Base-by-base conservation (phyloP, 176 grass and related monocot genomes). In the Aegilops tauschii region DNA sequence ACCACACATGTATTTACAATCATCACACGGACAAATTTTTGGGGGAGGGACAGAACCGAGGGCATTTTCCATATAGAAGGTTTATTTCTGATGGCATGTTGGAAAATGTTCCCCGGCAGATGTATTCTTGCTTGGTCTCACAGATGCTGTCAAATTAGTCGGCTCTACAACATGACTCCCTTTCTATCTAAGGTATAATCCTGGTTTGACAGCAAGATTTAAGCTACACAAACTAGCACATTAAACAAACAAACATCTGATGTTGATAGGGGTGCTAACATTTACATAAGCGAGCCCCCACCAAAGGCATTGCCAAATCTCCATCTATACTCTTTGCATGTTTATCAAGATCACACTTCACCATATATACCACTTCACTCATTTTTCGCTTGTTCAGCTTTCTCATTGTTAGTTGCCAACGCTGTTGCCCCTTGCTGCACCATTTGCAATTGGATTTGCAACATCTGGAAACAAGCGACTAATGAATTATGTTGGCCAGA, bases 361-460 rank as follows among this genome's bases (percentile, higher is more conserved):
- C n/a, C 56, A 58, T 78, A 78, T 93, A 62, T 82, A 83, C 79
- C 65, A 20, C 69, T 83, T 82, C 88, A 86, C 20, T 84, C 82
- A 82, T 37, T 84, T 86, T 87, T 93, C 34, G 69, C 49, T n/a
- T 76, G 64, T 56, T 79, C 79, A 8, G 35, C 64, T 37, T 91
- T 93, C 58, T 77, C 91, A 37, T 82, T 87, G 54, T 85, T 81
- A 89, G 62, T 76, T 65, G 63, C 25, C 9, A 16, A 69, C 20
- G 35, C 27, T 39, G 82, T 49, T 61, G 76, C 76, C 27, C 78
- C 83, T 21, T 86, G 71, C 83, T 88, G 91, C 76, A 94, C 61
- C 86, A 90, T 81, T 84, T 97, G 89, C 75, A 97, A 73, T 74
- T 90, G 88, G 79, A 86, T 92, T 87, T 87, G 87, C 74, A 94